Evolutionary conservation across 2,329 filamentous ascomycete species (phyloP).

Genomic region (Pseudogymnoascus sp.): DNA sequence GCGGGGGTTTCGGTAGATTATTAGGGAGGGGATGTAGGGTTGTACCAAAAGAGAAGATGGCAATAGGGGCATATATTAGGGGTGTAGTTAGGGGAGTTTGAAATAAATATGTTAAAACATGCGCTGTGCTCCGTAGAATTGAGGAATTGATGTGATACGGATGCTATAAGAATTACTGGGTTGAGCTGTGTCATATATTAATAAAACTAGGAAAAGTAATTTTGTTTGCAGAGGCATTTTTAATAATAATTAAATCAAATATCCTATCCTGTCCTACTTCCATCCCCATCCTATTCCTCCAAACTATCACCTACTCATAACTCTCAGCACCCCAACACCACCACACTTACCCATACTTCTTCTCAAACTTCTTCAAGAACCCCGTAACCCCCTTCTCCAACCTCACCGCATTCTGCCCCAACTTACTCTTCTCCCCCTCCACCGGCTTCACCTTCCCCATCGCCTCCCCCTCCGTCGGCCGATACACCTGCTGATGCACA

Average conservation of each 20-base stretch:
- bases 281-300: background rate
- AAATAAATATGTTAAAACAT: background rate
- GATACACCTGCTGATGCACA: constrained; percentile 63
- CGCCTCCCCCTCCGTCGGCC: constrained; percentile 57
- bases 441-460: constrained; percentile 34
- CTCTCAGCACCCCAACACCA: background rate
- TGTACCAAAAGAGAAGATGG: background rate
- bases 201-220: background rate
- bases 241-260: background rate
- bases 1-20: background rate
- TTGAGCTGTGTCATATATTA: too few species aligned
- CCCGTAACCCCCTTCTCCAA: constrained; percentile 64
- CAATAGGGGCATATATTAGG: background rate
- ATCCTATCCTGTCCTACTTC: background rate
- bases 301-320: background rate
- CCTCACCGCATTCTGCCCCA: constrained; percentile 59
- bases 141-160: background rate
- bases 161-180: too few species aligned
- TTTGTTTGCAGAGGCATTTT: background rate
- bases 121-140: background rate
- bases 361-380: constrained; percentile 72
- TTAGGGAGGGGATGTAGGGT: background rate
- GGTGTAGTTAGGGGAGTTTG: background rate
- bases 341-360: constrained; percentile 39
- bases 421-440: constrained; percentile 37